A percentile compares a stretch with the other conserved stretches of the same genome.
Conservation (phyloP, 495 filamentous ascomycete species). For the Glutinoglossum americanum region DNA sequence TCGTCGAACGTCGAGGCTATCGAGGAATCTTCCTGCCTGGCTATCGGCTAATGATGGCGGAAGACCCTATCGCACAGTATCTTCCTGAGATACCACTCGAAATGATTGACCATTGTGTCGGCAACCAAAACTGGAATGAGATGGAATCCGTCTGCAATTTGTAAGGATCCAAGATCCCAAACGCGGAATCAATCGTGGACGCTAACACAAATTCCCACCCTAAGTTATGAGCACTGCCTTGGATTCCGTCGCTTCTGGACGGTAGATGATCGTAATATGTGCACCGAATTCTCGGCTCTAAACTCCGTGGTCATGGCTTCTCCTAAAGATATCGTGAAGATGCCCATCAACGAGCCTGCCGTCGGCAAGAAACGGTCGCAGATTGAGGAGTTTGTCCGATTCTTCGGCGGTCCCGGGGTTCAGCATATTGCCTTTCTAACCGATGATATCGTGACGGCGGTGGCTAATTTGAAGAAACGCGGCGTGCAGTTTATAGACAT, state of each 20-base stretch:
- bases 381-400: conserved; percentile 82
- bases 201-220: too few species aligned
- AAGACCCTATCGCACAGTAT: conserved; percentile 26
- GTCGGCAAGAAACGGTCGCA: conserved; percentile 66
- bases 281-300: conserved; percentile 72
- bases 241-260: conserved; percentile 90
- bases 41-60: conserved; percentile 27
- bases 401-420: conserved; percentile 67
- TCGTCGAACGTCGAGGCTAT: conserved; percentile 48
- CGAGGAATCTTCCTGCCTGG: conserved; percentile 61
- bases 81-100: conserved; percentile 41
- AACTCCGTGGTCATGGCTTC: conserved; percentile 74
- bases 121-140: conserved; percentile 78
- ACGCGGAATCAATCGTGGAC: too few species aligned
- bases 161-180: conserved; percentile 14
- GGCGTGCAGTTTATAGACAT: conserved; percentile 82
- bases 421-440: conserved; percentile 83
- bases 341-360: conserved; percentile 94
- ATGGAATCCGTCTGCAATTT: conserved; percentile 72
- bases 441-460: conserved; percentile 49
- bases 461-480: conserved; percentile 48
- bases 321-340: conserved; percentile 66
- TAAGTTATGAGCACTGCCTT: conserved; percentile 60
- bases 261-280: conserved; percentile 71
- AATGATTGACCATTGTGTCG: conserved; percentile 80